phyloP scores from a whole-genome alignment of 805 yeast genomes.

The Metschnikowia cerradonensis region DNA sequence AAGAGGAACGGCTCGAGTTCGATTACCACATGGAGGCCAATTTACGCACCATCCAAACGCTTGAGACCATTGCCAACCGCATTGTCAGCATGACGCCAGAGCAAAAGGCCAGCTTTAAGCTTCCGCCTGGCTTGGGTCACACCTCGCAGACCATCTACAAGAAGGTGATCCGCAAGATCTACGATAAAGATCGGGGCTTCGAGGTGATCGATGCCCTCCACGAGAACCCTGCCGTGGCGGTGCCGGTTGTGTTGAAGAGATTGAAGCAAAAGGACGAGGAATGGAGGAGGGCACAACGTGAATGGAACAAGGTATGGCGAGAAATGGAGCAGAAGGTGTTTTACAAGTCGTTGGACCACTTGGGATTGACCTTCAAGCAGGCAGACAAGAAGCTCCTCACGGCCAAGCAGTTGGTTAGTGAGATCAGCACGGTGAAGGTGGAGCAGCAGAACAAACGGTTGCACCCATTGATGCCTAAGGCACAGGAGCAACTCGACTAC shows the following conservation, averaged over 20 bases:
- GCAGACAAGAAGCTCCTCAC: constrained; percentile 91
- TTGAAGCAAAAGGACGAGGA: constrained; percentile 97
- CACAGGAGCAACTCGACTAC: constrained; percentile 69
- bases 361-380: constrained; percentile 94
- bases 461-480: constrained; percentile 81
- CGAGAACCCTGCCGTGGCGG: constrained; percentile 91
- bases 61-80: constrained; percentile 92
- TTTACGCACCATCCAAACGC: constrained; percentile 87
- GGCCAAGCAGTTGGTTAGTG: constrained; percentile 84
- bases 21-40: constrained; percentile 95
- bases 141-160: constrained; percentile 88
- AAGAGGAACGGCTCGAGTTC: constrained; percentile 96
- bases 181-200: constrained; percentile 91
- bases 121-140: constrained; percentile 92
- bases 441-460: constrained; percentile 86
- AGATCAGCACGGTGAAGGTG: constrained; percentile 85
- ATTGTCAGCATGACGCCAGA: constrained; percentile 90
- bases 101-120: constrained; percentile 78
- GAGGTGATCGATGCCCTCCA: constrained; percentile 95
- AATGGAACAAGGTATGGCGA: constrained; percentile 99
- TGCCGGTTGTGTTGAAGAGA: constrained; percentile 87
- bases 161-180: constrained; percentile 86
- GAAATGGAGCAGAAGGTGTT: constrained; percentile 95
- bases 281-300: constrained; percentile 97
- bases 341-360: constrained; percentile 88